These are phyloP conservation scores for Malassezia caprae DNA, from an alignment of 1,284 basidiomycete species.

Conservation along the genomic window DNA sequence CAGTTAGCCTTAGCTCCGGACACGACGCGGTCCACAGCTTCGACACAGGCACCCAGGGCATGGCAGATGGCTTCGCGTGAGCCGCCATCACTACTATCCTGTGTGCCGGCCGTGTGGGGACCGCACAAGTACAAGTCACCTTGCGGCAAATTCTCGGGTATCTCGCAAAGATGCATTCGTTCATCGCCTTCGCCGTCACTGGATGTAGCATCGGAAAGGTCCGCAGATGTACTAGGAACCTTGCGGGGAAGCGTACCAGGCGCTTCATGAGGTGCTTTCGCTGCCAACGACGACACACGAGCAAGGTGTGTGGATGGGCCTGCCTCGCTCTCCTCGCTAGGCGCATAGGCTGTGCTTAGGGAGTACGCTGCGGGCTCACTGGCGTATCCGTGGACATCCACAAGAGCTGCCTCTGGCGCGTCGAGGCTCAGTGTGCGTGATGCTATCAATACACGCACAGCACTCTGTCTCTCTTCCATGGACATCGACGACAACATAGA, in stretches of 20 bases:
- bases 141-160: constrained; percentile 35
- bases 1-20: constrained; percentile 2
- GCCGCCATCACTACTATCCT: constrained; percentile 21
- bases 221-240: background rate
- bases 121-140: constrained; percentile 44
- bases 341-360: constrained; percentile 2
- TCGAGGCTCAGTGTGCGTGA: constrained; percentile 23
- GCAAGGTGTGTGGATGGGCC: background rate
- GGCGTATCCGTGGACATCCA: constrained; percentile 23
- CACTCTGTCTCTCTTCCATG: constrained; percentile 9
- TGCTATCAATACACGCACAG: constrained; percentile 21
- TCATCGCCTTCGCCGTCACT: constrained; percentile 35
- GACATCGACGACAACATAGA: constrained; percentile 23
- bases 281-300: constrained; percentile 2
- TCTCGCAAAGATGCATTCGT: constrained; percentile 31
- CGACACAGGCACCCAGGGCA: constrained; percentile 36
- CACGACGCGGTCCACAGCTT: constrained; percentile 41
- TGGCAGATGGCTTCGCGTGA: constrained; percentile 39
- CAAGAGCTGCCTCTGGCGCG: constrained; percentile 27
- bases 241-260: constrained; percentile 4
- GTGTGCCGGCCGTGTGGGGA: constrained; percentile 11
- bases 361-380: constrained; percentile 20
- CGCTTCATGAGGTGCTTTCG: constrained; percentile 3
- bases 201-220: constrained; percentile 13
- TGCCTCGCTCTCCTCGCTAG: background rate